Evolutionary conservation across 2,329 filamentous ascomycete species (phyloP).

Genomic region (Cytospora piceicola): DNA sequence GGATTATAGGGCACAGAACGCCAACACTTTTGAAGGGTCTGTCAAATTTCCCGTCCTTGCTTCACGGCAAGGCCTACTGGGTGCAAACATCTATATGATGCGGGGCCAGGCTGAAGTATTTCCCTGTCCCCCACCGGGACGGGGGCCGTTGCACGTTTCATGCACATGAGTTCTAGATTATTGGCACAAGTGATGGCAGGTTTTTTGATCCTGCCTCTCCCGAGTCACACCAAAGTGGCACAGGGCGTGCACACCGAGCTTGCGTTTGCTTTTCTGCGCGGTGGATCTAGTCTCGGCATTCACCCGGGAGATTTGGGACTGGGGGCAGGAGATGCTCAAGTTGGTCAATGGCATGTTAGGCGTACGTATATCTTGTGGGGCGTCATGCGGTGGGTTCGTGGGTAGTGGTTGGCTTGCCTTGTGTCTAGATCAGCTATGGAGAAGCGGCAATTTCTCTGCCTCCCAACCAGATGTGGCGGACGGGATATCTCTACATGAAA

Average conservation of each 20-base stretch:
- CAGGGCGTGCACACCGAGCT: slow-evolving; percentile 6
- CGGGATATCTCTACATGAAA: slow-evolving; percentile 5
- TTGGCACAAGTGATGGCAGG: slow-evolving; percentile 6
- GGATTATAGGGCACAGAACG: slow-evolving; percentile 14
- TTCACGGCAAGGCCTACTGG: slow-evolving; percentile 6
- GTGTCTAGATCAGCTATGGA: slow-evolving; percentile 4
- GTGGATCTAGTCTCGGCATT: slow-evolving; percentile 1
- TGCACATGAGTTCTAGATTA: slow-evolving; percentile 17
- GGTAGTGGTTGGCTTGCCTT: slow-evolving; percentile 13
- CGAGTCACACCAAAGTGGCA: slow-evolving; percentile 10
- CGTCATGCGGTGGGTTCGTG: slow-evolving; percentile 1
- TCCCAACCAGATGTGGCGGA: slow-evolving; percentile 8
- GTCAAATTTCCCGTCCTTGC: slow-evolving; percentile 9
- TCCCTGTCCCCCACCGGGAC: slow-evolving; percentile 16
- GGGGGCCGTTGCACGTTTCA: slow-evolving; percentile 21
- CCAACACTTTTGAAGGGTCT: slow-evolving; percentile 11
- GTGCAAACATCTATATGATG: neutral
- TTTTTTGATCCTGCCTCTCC: slow-evolving; percentile 10
- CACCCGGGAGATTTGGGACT: slow-evolving; percentile 16
- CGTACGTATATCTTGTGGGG: neutral
- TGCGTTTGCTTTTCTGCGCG: slow-evolving; percentile 17
- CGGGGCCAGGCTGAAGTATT: slow-evolving; percentile 12
- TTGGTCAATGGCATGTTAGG: neutral
- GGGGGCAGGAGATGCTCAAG: slow-evolving; percentile 5
- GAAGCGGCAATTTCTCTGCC: slow-evolving; percentile 10